Percentiles rank a stretch among this genome's conserved stretches.
These are phyloP conservation scores for Verticillium longisporum DNA, from an alignment of 2,329 filamentous ascomycete genomes.

Conservation along the genomic window DNA sequence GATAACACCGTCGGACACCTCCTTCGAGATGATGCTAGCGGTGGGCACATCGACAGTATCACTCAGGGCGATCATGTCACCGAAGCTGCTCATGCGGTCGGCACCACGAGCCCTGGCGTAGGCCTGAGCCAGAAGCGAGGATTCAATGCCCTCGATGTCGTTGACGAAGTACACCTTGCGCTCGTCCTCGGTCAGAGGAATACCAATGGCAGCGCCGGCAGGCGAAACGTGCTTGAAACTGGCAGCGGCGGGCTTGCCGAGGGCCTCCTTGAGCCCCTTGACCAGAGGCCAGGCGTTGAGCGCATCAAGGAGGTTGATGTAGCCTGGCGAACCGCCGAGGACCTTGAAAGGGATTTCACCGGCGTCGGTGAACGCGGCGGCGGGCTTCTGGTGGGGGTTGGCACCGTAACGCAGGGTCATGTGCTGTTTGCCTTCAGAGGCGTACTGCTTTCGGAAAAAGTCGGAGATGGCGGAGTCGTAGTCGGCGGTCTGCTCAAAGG, in stretches of 20 bases:
- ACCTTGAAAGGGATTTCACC: slow-evolving; percentile 89
- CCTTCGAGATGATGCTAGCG: slow-evolving; percentile 94
- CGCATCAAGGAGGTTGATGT: slow-evolving; percentile 94
- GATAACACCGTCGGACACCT: slow-evolving; percentile 96
- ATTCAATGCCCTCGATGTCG: slow-evolving; percentile 84
- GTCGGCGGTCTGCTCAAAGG: slow-evolving; percentile 95
- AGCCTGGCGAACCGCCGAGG: slow-evolving; percentile 81
- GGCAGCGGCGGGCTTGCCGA: slow-evolving; percentile 83
- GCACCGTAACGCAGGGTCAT: slow-evolving; percentile 85
- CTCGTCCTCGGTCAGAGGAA: slow-evolving; percentile 79
- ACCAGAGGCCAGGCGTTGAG: slow-evolving; percentile 96
- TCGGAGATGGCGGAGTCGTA: slow-evolving; percentile 92
- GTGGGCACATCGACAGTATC: slow-evolving; percentile 87
- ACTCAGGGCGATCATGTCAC: slow-evolving; percentile 90
- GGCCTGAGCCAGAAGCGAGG: slow-evolving; percentile 81
- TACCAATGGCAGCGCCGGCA: slow-evolving; percentile 88
- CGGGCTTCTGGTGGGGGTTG: slow-evolving; percentile 98
- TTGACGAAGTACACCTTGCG: slow-evolving; percentile 98
- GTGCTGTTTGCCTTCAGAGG: slow-evolving; percentile 76
- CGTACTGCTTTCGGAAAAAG: slow-evolving; percentile 98
- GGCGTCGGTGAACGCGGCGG: slow-evolving; percentile 70
- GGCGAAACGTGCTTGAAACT: slow-evolving; percentile 99
- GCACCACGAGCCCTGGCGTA: slow-evolving; percentile 93
- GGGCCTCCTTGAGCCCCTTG: slow-evolving; percentile 86
- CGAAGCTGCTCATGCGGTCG: slow-evolving; percentile 98